A percentile compares a stretch with the other conserved stretches of the same genome.
These are phyloP conservation scores for Alternaria angustiovoidea DNA, from an alignment of 2,329 filamentous ascomycete genomes.

Conservation along the genomic window DNA sequence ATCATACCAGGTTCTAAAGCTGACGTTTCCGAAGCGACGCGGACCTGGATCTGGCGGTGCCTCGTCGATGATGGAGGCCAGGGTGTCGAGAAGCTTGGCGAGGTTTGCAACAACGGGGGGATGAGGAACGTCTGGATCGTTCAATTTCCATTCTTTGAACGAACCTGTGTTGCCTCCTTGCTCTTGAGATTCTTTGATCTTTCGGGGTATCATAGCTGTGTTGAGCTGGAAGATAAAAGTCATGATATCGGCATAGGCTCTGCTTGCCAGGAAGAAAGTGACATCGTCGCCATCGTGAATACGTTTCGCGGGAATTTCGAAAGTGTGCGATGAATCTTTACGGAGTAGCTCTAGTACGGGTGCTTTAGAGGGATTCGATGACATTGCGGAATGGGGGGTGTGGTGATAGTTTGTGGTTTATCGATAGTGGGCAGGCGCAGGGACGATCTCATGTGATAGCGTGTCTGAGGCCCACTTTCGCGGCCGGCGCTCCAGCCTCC, in stretches of 20 bases:
- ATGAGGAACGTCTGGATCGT: constrained; percentile 54
- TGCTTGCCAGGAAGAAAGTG: constrained; percentile 76
- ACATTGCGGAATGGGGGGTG: constrained; percentile 31
- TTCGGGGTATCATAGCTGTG: constrained; percentile 79
- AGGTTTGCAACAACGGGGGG: constrained; percentile 70
- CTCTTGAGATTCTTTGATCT: constrained; percentile 48
- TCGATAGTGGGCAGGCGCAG: constrained; percentile 1
- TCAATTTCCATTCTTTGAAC: constrained; percentile 62
- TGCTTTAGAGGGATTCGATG: constrained; percentile 22
- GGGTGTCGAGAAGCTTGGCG: constrained; percentile 69
- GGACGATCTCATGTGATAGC: constrained; percentile 27
- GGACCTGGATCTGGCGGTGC: constrained; percentile 86
- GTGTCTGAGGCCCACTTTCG: constrained; percentile 22
- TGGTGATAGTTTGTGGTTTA: constrained; percentile 4
- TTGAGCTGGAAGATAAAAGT: constrained; percentile 91
- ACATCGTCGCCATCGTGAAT: constrained; percentile 90
- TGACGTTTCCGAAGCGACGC: constrained; percentile 88
- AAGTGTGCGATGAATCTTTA: constrained; percentile 51
- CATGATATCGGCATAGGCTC: constrained; percentile 87
- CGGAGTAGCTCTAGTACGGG: constrained; percentile 37
- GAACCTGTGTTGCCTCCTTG: constrained; percentile 41
- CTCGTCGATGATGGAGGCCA: constrained; percentile 75
- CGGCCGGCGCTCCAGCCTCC: constrained; percentile 1
- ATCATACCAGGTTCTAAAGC: constrained; percentile 84
- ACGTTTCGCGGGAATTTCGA: constrained; percentile 74